Percentiles rank a stretch among this genome's conserved stretches.
Evolutionary conservation across 768 basidiomycete species (phyloP).

Genomic region (Tylopilus subfusipes): DNA sequence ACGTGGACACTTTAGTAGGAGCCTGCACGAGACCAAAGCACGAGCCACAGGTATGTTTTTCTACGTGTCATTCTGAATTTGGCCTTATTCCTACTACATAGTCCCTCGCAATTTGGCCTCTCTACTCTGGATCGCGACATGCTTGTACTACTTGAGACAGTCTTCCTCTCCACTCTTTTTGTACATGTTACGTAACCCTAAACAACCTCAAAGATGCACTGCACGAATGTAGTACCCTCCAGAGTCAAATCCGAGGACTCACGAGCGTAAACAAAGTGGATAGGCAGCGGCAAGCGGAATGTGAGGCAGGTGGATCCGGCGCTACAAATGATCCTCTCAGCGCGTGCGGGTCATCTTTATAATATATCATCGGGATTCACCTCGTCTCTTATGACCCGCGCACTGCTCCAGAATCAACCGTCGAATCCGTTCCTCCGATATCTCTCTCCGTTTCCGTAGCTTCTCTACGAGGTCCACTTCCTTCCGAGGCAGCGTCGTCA

Average conservation of each 20-base stretch:
- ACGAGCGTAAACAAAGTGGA: slow-evolving; percentile 1
- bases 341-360: not conserved
- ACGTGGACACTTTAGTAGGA: too few relatives aligned
- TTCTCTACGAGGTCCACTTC: slow-evolving; percentile 10
- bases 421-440: slow-evolving; percentile 12
- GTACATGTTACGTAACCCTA: not conserved
- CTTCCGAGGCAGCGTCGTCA: slow-evolving; percentile 31
- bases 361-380: slow-evolving; percentile 6
- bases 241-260: not conserved
- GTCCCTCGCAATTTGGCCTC: too few relatives aligned
- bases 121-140: too few relatives aligned
- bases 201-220: not conserved
- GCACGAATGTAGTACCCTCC: not conserved
- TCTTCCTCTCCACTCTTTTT: too few relatives aligned
- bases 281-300: not conserved
- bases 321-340: slow-evolving; percentile 8
- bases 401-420: slow-evolving; percentile 17
- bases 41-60: too few relatives aligned
- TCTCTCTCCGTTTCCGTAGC: slow-evolving; percentile 20
- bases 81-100: too few relatives aligned
- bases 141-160: too few relatives aligned
- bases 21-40: too few relatives aligned
- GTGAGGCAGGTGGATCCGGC: not conserved
- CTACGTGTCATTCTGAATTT: too few relatives aligned
- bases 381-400: slow-evolving; percentile 3